Percentiles rank a stretch among this genome's conserved stretches.
Conservation (phyloP, 495 filamentous ascomycete species). For the Annulohypoxylon maeteangense region DNA sequence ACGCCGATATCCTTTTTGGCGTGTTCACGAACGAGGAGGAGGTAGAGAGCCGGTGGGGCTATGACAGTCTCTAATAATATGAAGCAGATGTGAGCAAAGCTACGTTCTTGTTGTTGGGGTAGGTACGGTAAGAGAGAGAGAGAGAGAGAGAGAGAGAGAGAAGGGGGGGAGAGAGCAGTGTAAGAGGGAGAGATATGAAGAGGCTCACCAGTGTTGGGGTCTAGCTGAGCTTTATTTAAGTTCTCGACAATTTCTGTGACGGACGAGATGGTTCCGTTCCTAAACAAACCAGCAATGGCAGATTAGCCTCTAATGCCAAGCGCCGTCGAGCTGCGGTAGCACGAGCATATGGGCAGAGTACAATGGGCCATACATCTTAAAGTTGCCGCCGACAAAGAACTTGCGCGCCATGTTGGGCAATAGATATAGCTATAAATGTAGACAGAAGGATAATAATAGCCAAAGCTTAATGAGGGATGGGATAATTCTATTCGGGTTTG, state of each 20-base stretch:
- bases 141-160: too few relatives aligned
- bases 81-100: constrained; percentile 6
- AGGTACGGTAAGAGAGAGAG: background rate
- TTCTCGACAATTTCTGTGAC: constrained; percentile 88
- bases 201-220: constrained; percentile 71
- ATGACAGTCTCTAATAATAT: constrained; percentile 83
- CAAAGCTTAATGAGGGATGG: constrained; percentile 6
- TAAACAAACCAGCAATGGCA: constrained; percentile 46
- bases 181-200: background rate
- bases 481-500: constrained; percentile 3
- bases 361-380: constrained; percentile 82
- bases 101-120: background rate
- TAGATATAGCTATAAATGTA: constrained; percentile 4
- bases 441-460: background rate
- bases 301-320: constrained; percentile 16
- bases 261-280: constrained; percentile 90
- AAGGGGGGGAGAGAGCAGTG: background rate
- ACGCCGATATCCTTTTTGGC: constrained; percentile 74
- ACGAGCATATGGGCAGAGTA: background rate
- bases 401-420: constrained; percentile 81
- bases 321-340: background rate
- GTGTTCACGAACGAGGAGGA: constrained; percentile 81
- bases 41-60: constrained; percentile 89
- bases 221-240: constrained; percentile 81
- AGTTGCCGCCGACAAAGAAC: constrained; percentile 99